Conservation (phyloP, 106 monocot species). For the Chionographis japonica region DNA sequence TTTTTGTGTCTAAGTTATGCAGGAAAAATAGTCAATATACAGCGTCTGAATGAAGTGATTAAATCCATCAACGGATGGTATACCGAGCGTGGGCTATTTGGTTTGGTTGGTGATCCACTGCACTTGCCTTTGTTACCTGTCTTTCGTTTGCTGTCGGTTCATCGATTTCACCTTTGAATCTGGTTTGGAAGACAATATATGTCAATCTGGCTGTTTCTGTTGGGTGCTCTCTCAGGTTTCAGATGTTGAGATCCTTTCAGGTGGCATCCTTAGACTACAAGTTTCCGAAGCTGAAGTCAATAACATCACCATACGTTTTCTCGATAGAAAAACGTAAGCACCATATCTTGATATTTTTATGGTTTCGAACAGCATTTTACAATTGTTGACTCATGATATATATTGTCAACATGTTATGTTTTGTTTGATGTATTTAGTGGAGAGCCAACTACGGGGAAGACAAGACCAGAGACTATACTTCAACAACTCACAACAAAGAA, state of each 20-base stretch:
- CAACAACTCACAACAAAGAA: constrained; percentile 93
- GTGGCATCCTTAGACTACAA: constrained; percentile 77
- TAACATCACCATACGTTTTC: constrained; percentile 77
- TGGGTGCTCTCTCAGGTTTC: constrained; percentile 57
- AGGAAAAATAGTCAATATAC: constrained; percentile 95
- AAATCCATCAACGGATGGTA: constrained; percentile 96
- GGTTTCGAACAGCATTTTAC: background rate
- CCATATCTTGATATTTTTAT: background rate
- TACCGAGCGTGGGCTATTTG: constrained; percentile 83
- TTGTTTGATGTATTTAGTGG: constrained; percentile 42
- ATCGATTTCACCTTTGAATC: background rate
- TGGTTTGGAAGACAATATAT: background rate
- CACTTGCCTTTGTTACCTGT: background rate
- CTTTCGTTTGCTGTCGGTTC: background rate
- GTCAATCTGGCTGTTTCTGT: background rate
- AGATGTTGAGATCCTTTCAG: constrained; percentile 88
- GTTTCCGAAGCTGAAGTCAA: constrained; percentile 95
- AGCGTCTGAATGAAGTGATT: constrained; percentile 73
- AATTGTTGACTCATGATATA: constrained; percentile 4
- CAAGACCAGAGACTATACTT: constrained; percentile 88
- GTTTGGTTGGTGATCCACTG: constrained; percentile 51
- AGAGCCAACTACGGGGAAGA: constrained; percentile 90
- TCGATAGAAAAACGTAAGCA: constrained; percentile 90
- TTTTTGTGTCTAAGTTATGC: constrained; percentile 67
- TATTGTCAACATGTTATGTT: constrained; percentile 1